Conservation (phyloP, 192 early-diverging fungal genomes). For the Hyaloraphidium curvatum region DNA sequence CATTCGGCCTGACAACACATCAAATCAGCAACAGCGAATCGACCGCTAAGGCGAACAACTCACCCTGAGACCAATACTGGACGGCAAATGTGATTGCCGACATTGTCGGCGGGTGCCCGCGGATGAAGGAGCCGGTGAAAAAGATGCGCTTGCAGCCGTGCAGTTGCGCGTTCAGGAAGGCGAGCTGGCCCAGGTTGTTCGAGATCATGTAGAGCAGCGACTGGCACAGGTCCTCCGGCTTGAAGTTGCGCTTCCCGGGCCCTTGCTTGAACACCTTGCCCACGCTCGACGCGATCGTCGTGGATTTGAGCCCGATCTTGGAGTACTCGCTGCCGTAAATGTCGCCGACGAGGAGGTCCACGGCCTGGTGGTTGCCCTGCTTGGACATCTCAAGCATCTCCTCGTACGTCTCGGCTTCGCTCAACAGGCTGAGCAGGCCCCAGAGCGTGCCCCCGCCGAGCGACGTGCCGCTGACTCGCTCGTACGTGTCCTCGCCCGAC, state of each 20-base stretch:
- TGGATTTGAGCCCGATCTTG: conserved; percentile 80
- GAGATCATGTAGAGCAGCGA: conserved; percentile 86
- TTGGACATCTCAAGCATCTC: conserved; percentile 66
- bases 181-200: conserved; percentile 99
- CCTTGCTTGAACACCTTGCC: conserved; percentile 88
- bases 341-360: conserved; percentile 69
- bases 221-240: conserved; percentile 63
- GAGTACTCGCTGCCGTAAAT: conserved; percentile 77
- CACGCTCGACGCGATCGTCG: conserved; percentile 87
- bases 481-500: conserved; percentile 61
- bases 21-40: no score
- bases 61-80: conserved; percentile 94
- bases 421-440: conserved; percentile 77
- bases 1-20: conserved; percentile 79
- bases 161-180: conserved; percentile 83
- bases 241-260: conserved; percentile 37
- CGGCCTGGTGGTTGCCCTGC: conserved; percentile 75
- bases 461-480: conserved; percentile 64
- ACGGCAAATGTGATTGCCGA: conserved; percentile 93
- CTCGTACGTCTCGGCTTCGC: conserved; percentile 74
- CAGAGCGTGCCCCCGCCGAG: conserved; percentile 91
- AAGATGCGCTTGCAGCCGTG: conserved; percentile 80
- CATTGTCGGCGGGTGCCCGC: conserved; percentile 94
- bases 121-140: conserved; percentile 95
- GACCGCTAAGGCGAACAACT: no score